Percentiles rank a stretch among this genome's conserved stretches.
phyloP scores from a whole-genome alignment of 345 rosid genomes.

The Moringa oleifera region DNA sequence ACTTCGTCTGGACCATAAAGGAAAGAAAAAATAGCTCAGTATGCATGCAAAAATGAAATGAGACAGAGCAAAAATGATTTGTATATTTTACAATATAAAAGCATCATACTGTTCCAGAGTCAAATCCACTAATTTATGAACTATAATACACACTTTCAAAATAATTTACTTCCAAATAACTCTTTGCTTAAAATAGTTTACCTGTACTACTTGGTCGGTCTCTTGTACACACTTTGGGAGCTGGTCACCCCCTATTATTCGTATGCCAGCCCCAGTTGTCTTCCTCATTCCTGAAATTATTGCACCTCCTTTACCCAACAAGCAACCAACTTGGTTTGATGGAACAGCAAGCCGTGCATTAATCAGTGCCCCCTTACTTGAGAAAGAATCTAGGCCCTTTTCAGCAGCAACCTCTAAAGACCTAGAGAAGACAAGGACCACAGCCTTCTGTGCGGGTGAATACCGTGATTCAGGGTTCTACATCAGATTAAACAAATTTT shows the following conservation, averaged over 20 bases:
- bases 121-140: too few species aligned
- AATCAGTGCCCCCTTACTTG: conserved; percentile 37
- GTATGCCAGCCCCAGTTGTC: conserved; percentile 51
- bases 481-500: conserved; percentile 32
- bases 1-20: too few species aligned
- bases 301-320: conserved; percentile 80
- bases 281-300: conserved; percentile 78
- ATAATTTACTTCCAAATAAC: too few species aligned
- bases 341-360: conserved; percentile 75
- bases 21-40: too few species aligned
- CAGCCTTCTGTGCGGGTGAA: conserved; percentile 79
- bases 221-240: conserved; percentile 58
- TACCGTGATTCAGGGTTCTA: conserved; percentile 54
- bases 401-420: conserved; percentile 50
- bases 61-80: too few species aligned
- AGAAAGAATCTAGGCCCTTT: conserved; percentile 43
- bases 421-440: conserved; percentile 66
- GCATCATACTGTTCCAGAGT: not conserved
- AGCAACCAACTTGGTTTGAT: conserved; percentile 73
- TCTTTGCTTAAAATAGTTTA: conserved; percentile 8
- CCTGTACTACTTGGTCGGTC: conserved; percentile 88
- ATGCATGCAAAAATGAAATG: too few species aligned
- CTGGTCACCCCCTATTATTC: conserved; percentile 47
- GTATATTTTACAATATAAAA: too few species aligned
- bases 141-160: too few species aligned